Evolutionary conservation across 2,329 filamentous ascomycete genomes (phyloP).

Genomic region (Hypoxylon rubiginosum): DNA sequence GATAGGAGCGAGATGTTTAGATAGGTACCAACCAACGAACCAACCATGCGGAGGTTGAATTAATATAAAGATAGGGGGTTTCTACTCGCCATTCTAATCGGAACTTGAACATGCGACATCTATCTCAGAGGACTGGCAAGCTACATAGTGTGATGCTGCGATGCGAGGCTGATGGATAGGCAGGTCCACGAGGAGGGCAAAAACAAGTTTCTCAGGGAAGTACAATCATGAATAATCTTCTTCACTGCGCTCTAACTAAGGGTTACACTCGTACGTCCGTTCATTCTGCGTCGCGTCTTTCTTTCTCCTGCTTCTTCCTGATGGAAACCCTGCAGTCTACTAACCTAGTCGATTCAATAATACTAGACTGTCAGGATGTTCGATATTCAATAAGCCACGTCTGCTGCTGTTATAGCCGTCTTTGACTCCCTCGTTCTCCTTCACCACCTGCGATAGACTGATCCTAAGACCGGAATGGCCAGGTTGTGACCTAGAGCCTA

Average conservation of each 20-base stretch:
- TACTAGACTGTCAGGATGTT: constrained; percentile 18
- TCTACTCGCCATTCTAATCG: no score
- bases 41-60: no score
- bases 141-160: no score
- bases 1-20: no score
- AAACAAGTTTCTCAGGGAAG: neutral
- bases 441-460: neutral
- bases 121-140: no score
- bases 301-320: neutral
- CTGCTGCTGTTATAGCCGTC: constrained; percentile 13
- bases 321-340: neutral
- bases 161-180: neutral
- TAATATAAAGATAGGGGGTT: no score
- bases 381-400: constrained; percentile 36
- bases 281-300: neutral
- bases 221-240: neutral
- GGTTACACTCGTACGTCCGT: constrained; percentile 13
- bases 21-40: no score
- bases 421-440: neutral
- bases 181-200: neutral
- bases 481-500: constrained; percentile 6
- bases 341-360: constrained; percentile 2
- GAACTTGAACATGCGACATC: no score
- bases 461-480: neutral
- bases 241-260: neutral